These are phyloP conservation scores for Aspergillus piperis DNA, from an alignment of 2,329 filamentous ascomycete genomes.

Conservation along the genomic window DNA sequence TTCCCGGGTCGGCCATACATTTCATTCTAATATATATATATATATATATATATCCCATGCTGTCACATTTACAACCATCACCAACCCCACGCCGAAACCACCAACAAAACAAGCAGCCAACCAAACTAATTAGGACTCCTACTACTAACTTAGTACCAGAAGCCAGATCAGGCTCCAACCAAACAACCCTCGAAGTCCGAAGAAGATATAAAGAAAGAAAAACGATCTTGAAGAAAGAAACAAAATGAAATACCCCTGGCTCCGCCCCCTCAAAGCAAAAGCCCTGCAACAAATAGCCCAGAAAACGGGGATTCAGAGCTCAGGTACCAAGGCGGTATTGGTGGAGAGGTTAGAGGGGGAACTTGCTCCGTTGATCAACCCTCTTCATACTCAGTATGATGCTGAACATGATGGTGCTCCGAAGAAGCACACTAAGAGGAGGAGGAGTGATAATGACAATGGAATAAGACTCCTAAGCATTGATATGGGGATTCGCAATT, in stretches of 20 bases:
- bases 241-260: constrained; percentile 26
- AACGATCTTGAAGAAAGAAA: not conserved
- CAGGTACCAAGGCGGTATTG: constrained; percentile 62
- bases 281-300: constrained; percentile 62
- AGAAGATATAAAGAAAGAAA: too few species aligned
- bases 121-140: too few species aligned
- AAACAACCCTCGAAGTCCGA: too few species aligned
- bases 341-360: constrained; percentile 49
- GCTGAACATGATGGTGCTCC: not conserved
- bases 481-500: constrained; percentile 81
- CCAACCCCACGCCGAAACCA: too few species aligned
- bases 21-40: too few species aligned
- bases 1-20: too few species aligned
- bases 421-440: too few species aligned
- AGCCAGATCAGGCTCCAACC: too few species aligned
- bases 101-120: too few species aligned
- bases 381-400: not conserved
- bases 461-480: constrained; percentile 67
- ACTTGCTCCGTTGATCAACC: constrained; percentile 9
- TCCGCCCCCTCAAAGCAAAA: constrained; percentile 50
- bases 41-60: too few species aligned
- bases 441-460: not conserved
- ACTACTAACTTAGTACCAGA: too few species aligned
- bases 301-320: constrained; percentile 59
- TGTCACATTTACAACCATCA: too few species aligned